A percentile compares a stretch with the other conserved stretches of the same genome.
Conservation (phyloP, 164 flowering plant species). For the Dillenia suffruticosa region DNA sequence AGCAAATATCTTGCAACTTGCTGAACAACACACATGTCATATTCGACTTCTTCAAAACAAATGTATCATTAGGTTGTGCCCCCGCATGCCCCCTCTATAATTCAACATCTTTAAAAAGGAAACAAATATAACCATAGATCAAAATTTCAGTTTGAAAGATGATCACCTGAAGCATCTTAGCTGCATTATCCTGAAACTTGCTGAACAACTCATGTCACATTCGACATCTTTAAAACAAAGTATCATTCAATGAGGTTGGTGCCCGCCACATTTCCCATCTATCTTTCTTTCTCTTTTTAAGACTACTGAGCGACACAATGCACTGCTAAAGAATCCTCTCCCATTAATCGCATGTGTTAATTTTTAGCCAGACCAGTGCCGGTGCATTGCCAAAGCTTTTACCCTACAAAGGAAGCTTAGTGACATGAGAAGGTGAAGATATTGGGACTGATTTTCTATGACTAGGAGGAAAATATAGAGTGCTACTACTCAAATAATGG, state of each 20-base stretch:
- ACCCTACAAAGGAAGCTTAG: slow-evolving; percentile 8
- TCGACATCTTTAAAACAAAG: slow-evolving; percentile 9
- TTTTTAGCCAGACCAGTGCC: slow-evolving; percentile 11
- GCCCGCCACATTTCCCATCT: slow-evolving; percentile 17
- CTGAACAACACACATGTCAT: not conserved
- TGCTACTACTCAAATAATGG: slow-evolving; percentile 27
- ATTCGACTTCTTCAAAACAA: slow-evolving; percentile 8
- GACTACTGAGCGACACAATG: not conserved
- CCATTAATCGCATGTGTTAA: not conserved
- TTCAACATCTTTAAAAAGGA: not conserved
- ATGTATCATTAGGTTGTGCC: slow-evolving; percentile 7
- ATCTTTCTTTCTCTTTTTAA: slow-evolving; percentile 3
- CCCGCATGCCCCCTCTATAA: slow-evolving; percentile 12
- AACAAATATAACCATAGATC: not conserved
- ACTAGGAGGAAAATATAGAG: slow-evolving; percentile 22
- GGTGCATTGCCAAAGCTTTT: slow-evolving; percentile 17
- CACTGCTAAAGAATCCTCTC: slow-evolving; percentile 1
- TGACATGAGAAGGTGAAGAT: slow-evolving; percentile 21
- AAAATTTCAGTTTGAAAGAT: no score
- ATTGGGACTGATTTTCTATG: slow-evolving; percentile 9
- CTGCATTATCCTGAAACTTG: slow-evolving; percentile 7
- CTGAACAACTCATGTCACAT: not conserved
- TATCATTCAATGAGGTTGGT: slow-evolving; percentile 4
- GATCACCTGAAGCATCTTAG: not conserved
- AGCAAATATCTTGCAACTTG: slow-evolving; percentile 10